Evolutionary conservation across 1,284 basidiomycete genomes (phyloP).

Genomic region (Apiotrichum sp.): DNA sequence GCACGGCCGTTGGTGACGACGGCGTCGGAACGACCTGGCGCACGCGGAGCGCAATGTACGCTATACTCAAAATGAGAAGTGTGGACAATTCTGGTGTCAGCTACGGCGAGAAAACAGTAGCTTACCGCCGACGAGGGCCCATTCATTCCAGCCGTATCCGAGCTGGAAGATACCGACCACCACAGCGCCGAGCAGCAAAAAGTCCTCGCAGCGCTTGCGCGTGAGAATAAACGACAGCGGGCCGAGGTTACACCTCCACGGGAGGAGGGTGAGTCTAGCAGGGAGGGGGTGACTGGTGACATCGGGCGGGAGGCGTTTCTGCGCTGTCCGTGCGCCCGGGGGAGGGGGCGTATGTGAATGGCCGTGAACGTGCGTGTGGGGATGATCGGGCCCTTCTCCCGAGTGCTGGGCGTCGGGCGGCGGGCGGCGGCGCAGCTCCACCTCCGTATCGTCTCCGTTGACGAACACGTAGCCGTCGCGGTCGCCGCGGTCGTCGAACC

Average conservation of each 20-base stretch:
- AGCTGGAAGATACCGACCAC: conserved; percentile 29
- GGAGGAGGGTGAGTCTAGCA: conserved; percentile 23
- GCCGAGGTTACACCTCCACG: conserved; percentile 7
- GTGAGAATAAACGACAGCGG: conserved; percentile 23
- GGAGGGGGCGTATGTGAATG: not conserved
- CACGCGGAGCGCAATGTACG: conserved; percentile 23
- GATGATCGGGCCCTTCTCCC: no score
- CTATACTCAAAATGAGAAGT: conserved; percentile 9
- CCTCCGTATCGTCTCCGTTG: conserved; percentile 9
- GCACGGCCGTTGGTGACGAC: conserved; percentile 11
- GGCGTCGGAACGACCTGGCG: conserved; percentile 6
- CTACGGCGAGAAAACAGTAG: no score
- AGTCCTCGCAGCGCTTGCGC: conserved; percentile 34
- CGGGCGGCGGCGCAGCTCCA: conserved; percentile 8
- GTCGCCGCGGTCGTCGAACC: conserved; percentile 14
- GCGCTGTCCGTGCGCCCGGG: conserved; percentile 2
- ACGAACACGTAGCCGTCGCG: conserved; percentile 22
- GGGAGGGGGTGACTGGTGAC: conserved; percentile 17
- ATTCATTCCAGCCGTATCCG: conserved; percentile 33
- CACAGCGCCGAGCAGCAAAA: conserved; percentile 31
- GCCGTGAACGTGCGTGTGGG: not conserved
- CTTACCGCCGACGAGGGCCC: conserved; percentile 40
- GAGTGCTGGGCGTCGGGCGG: not conserved
- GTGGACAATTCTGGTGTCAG: conserved; percentile 12
- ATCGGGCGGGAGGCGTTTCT: conserved; percentile 7